Conservation (phyloP, 176 grass and related monocot species). For the Bolboschoenus planiculmis region DNA sequence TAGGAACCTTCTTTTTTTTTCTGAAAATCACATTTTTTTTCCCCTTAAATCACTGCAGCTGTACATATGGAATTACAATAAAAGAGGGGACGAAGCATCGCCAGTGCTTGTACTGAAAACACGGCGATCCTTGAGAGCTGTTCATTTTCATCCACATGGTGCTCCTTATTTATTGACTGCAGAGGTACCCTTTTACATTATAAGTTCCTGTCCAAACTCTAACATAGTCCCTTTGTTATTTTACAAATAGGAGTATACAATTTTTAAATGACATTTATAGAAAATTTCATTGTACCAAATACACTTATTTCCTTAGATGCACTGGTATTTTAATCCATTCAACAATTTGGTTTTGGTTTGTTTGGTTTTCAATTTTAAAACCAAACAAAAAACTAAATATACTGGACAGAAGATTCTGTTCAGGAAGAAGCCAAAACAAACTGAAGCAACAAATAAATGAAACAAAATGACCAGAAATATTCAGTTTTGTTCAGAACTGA, state of each 20-base stretch:
- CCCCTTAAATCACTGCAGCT: conserved; percentile 33
- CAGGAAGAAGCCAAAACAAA: background rate
- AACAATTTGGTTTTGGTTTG: background rate
- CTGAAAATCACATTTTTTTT: background rate
- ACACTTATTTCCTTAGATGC: background rate
- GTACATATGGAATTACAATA: conserved; percentile 99
- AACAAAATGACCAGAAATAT: background rate
- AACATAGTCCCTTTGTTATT: background rate
- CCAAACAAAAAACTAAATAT: background rate
- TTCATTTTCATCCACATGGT: conserved; percentile 96
- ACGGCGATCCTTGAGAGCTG: conserved; percentile 91
- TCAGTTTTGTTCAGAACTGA: background rate
- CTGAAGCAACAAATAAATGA: background rate
- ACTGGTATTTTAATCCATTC: background rate
- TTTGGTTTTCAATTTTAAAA: background rate
- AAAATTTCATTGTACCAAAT: conserved; percentile 2
- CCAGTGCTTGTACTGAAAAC: conserved; percentile 79
- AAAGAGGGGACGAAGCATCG: conserved; percentile 49
- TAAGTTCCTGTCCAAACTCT: background rate
- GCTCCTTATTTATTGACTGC: conserved; percentile 92
- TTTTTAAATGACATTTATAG: background rate
- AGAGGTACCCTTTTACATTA: conserved; percentile 44
- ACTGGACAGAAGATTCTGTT: background rate
- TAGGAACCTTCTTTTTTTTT: background rate
- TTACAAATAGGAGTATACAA: background rate